Conservation (phyloP, 1,284 basidiomycete species). For the Apiotrichum montevideense region DNA sequence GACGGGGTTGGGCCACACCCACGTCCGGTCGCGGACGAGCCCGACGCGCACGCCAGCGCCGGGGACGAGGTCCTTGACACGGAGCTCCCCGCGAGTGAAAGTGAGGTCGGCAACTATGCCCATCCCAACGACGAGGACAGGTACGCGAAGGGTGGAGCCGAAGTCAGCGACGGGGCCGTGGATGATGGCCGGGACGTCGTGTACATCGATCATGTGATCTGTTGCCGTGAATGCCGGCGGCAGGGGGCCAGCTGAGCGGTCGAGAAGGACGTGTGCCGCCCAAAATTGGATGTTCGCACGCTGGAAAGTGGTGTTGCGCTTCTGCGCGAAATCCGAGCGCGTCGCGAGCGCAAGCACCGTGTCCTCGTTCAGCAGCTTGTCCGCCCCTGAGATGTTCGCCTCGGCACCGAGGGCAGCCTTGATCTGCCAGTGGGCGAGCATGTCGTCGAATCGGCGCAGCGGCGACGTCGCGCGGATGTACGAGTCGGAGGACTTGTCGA, state of each 20-base stretch:
- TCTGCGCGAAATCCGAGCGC: slow-evolving; percentile 17
- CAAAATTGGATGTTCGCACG: slow-evolving; percentile 7
- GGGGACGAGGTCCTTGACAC: neutral
- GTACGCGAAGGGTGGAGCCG: neutral
- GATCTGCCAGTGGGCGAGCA: slow-evolving; percentile 90
- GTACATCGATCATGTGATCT: neutral
- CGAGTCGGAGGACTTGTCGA: slow-evolving; percentile 55
- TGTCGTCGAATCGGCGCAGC: slow-evolving; percentile 75
- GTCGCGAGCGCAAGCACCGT: slow-evolving; percentile 21
- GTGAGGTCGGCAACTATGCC: neutral
- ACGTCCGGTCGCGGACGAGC: slow-evolving; percentile 1
- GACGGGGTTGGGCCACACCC: slow-evolving; percentile 27
- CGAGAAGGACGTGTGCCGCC: slow-evolving; percentile 6
- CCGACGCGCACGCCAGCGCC: slow-evolving; percentile 30
- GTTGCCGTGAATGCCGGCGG: neutral
- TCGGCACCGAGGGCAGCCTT: slow-evolving; percentile 59
- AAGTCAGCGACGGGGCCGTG: neutral
- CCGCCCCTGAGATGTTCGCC: slow-evolving; percentile 7
- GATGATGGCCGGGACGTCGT: neutral
- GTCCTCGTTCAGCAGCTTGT: slow-evolving; percentile 16
- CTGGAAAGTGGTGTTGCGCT: slow-evolving; percentile 18
- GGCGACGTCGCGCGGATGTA: slow-evolving; percentile 86
- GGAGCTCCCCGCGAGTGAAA: neutral
- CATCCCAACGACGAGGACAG: neutral
- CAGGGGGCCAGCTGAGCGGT: slow-evolving; percentile 3